Evolutionary conservation across 176 grass and related monocot species (phyloP).

Genomic region (Oryza coarctata): DNA sequence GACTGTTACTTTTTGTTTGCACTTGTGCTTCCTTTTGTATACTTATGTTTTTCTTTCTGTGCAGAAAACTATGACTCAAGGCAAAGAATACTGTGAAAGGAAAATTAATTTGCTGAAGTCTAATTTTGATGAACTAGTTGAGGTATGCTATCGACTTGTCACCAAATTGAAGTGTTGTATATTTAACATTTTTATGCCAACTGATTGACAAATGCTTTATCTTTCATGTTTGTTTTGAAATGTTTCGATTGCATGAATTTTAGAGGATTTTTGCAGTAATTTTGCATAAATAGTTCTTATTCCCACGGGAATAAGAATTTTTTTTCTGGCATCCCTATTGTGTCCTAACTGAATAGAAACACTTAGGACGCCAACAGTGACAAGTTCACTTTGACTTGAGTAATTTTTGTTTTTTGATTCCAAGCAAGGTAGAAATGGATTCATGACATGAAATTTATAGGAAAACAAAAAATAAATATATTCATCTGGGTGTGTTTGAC

Average conservation of each 20-base stretch:
- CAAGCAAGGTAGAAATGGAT: not conserved
- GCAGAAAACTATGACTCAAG: slow-evolving; percentile 91
- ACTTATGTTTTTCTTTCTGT: not conserved
- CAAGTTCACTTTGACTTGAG: not conserved
- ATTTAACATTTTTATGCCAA: slow-evolving; percentile 15
- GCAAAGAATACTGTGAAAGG: slow-evolving; percentile 93
- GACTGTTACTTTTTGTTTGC: not conserved
- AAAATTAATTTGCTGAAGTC: slow-evolving; percentile 87
- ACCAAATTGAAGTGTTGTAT: not conserved
- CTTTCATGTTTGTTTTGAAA: not conserved
- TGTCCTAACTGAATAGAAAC: not conserved
- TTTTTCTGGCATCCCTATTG: not conserved
- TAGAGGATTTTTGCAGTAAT: not conserved
- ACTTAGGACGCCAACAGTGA: not conserved
- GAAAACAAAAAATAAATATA: not conserved
- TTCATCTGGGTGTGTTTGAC: too few species aligned
- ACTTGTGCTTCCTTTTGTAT: slow-evolving; percentile 3
- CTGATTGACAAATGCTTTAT: not conserved
- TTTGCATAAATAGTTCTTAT: not conserved
- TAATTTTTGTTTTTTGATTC: not conserved
- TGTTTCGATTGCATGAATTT: not conserved
- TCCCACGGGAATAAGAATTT: not conserved
- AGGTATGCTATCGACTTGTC: slow-evolving; percentile 51
- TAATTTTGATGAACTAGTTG: slow-evolving; percentile 84
- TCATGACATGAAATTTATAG: not conserved